These are phyloP conservation scores for Allium sativum DNA, from an alignment of 106 monocot genomes.

Conservation along the genomic window DNA sequence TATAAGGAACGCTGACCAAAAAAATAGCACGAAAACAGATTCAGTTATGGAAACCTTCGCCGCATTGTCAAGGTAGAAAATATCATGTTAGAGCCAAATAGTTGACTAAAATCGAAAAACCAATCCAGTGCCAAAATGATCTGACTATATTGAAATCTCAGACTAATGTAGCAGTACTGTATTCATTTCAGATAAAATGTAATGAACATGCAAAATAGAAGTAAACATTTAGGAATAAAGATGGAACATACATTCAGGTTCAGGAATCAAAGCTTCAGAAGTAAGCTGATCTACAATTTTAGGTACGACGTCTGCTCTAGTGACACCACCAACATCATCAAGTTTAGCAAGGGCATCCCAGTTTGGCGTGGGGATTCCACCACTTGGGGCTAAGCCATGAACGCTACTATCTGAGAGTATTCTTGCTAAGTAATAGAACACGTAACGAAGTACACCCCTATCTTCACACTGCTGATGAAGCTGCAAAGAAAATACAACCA, in stretches of 20 bases:
- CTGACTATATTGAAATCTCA: too few relatives aligned
- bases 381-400: conserved; percentile 72
- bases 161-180: too few relatives aligned
- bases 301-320: conserved; percentile 95
- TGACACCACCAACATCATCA: conserved; percentile 94
- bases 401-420: conserved; percentile 87
- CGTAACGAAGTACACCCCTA: conserved; percentile 84
- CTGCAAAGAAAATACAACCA: conserved; percentile 27
- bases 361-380: conserved; percentile 98
- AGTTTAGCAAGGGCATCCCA: conserved; percentile 99
- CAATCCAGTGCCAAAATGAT: too few relatives aligned
- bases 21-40: too few relatives aligned
- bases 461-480: conserved; percentile 97
- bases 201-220: background rate
- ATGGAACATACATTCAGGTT: conserved; percentile 51
- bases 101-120: too few relatives aligned
- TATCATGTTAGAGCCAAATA: too few relatives aligned
- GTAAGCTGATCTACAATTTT: conserved; percentile 75
- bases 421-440: conserved; percentile 97
- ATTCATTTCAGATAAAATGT: background rate
- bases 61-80: too few relatives aligned
- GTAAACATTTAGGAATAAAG: background rate
- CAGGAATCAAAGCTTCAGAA: conserved; percentile 59
- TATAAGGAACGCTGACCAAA: too few relatives aligned
- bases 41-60: too few relatives aligned